phyloP scores from a whole-genome alignment of 2,329 filamentous ascomycete genomes.

The Botrytis paeoniae region DNA sequence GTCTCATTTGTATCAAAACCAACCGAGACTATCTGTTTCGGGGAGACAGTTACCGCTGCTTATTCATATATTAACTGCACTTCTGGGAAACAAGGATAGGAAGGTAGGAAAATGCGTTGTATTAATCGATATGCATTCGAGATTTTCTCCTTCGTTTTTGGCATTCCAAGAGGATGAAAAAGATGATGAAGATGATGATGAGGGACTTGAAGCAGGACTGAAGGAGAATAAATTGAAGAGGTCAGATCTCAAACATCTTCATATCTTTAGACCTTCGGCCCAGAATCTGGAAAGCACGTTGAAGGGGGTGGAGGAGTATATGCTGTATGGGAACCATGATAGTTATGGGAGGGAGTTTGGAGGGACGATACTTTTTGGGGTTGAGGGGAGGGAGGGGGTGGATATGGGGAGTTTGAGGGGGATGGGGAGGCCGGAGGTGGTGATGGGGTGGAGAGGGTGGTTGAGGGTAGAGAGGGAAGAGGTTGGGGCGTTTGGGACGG shows the following conservation, averaged over 20 bases:
- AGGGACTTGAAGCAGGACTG: background rate
- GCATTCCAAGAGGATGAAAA: background rate
- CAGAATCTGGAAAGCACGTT: constrained; percentile 29
- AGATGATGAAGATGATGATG: background rate
- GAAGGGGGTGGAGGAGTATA: constrained; percentile 32
- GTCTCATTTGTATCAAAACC: background rate
- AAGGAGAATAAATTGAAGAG: background rate
- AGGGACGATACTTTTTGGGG: constrained; percentile 34
- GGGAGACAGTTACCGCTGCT: constrained; percentile 14
- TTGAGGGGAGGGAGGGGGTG: constrained; percentile 25
- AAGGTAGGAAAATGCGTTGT: constrained; percentile 8
- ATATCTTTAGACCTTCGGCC: constrained; percentile 31
- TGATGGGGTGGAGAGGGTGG: constrained; percentile 36
- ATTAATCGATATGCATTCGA: constrained; percentile 53
- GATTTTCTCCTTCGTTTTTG: constrained; percentile 49
- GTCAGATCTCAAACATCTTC: constrained; percentile 33
- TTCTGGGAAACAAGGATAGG: constrained; percentile 36
- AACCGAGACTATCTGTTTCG: constrained; percentile 9
- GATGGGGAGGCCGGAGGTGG: constrained; percentile 22
- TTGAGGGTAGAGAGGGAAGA: constrained; percentile 33
- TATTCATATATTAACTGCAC: background rate
- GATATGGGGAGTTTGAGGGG: constrained; percentile 21
- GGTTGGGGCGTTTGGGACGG: constrained; percentile 27
- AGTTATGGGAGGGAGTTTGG: constrained; percentile 34
- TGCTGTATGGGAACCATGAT: constrained; percentile 33